Evolutionary conservation across 305 asterid genomes (phyloP).

Genomic region (Stenogyne calaminthoides): DNA sequence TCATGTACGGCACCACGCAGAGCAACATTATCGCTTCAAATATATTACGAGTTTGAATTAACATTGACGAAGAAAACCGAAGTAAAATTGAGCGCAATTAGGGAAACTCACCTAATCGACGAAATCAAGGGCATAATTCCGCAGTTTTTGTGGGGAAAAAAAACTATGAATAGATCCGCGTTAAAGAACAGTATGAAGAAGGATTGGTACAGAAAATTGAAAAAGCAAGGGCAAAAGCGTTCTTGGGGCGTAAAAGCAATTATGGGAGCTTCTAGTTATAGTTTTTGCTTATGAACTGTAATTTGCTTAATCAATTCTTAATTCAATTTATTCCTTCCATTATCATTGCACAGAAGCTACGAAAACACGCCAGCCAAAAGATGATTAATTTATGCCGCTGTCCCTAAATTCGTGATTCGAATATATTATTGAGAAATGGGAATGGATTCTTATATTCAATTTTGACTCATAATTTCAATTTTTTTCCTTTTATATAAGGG

Average conservation of each 20-base stretch:
- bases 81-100: neutral
- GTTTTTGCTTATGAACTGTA: neutral
- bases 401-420: too few species aligned
- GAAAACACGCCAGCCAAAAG: neutral
- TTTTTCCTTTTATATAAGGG: too few species aligned
- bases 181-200: neutral
- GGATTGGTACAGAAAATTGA: conserved; percentile 17
- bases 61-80: neutral
- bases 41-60: neutral
- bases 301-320: neutral
- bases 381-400: neutral
- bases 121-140: conserved; percentile 8
- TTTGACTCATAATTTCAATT: too few species aligned
- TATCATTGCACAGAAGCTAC: neutral
- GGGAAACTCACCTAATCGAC: conserved; percentile 20
- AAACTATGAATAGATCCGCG: conserved; percentile 21
- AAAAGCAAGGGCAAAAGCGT: conserved; percentile 18
- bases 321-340: neutral
- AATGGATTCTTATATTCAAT: too few species aligned
- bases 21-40: conserved; percentile 20
- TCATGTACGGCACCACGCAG: neutral
- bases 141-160: neutral
- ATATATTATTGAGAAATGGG: too few species aligned
- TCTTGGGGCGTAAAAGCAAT: conserved; percentile 35
- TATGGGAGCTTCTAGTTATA: conserved; percentile 35